These are phyloP conservation scores for Suillus hirtellus DNA, from an alignment of 768 basidiomycete genomes.

Conservation along the genomic window DNA sequence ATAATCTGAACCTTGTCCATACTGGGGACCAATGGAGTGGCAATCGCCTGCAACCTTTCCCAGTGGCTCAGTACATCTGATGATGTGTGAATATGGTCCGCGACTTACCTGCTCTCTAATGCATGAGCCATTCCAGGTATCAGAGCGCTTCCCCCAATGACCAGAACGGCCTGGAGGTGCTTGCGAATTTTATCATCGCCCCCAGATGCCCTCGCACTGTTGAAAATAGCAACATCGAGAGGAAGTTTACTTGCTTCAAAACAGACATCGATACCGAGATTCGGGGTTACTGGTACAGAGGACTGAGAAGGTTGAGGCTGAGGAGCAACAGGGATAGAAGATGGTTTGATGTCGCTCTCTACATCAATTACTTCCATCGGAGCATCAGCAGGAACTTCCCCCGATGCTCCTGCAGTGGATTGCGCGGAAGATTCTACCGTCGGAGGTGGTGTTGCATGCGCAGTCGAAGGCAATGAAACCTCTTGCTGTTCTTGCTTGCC, in stretches of 20 bases:
- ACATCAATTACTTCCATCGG: constrained; percentile 51
- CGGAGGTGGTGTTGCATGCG: constrained; percentile 34
- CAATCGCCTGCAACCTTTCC: constrained; percentile 70
- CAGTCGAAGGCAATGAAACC: constrained; percentile 31
- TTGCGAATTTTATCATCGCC: constrained; percentile 89
- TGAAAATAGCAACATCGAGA: constrained; percentile 90
- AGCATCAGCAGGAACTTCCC: constrained; percentile 27
- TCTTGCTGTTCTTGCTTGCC: constrained; percentile 38
- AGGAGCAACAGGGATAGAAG: constrained; percentile 27
- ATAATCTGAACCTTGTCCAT: constrained; percentile 92
- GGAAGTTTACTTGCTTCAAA: constrained; percentile 90
- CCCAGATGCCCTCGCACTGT: constrained; percentile 84
- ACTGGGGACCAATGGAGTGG: constrained; percentile 75
- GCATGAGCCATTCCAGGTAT: constrained; percentile 85
- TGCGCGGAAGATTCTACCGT: constrained; percentile 15
- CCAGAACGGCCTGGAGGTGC: constrained; percentile 82
- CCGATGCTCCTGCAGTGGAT: constrained; percentile 15
- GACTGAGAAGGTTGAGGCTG: constrained; percentile 21
- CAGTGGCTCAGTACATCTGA: constrained; percentile 4
- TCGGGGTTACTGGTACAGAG: constrained; percentile 28
- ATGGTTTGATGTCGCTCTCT: constrained; percentile 44
- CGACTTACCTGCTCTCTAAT: constrained; percentile 74
- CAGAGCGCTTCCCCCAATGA: constrained; percentile 82
- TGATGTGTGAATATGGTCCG: constrained; percentile 1
- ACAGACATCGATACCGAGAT: constrained; percentile 69